These are phyloP conservation scores for Monilinia vaccinii-corymbosi DNA, from an alignment of 2,329 filamentous ascomycete genomes.

Conservation along the genomic window DNA sequence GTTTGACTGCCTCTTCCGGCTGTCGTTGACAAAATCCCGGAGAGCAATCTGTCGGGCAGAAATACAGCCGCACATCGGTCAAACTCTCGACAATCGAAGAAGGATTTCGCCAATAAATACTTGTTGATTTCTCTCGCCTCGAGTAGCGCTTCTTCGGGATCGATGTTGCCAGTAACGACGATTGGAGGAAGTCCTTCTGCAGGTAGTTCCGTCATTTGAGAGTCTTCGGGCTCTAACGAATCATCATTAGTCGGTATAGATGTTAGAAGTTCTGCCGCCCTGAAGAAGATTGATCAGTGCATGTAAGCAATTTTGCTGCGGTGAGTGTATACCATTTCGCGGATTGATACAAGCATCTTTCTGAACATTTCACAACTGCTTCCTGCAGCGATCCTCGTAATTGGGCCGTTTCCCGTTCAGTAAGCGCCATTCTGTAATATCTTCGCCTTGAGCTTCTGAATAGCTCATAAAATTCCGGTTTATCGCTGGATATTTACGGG, in stretches of 20 bases:
- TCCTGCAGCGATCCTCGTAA: conserved; percentile 63
- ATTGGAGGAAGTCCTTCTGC: conserved; percentile 41
- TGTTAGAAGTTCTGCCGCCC: conserved; percentile 89
- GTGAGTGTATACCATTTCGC: conserved; percentile 69
- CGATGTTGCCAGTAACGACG: conserved; percentile 46
- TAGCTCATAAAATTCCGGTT: background rate
- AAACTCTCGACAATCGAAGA: conserved; percentile 92
- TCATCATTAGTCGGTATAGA: conserved; percentile 56
- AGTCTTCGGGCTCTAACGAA: conserved; percentile 45
- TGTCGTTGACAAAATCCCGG: conserved; percentile 47
- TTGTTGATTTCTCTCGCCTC: conserved; percentile 73
- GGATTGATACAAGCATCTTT: conserved; percentile 90
- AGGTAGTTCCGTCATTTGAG: conserved; percentile 45
- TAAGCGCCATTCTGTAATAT: conserved; percentile 32
- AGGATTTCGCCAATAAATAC: conserved; percentile 84
- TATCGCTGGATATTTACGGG: background rate
- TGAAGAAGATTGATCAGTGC: conserved; percentile 32
- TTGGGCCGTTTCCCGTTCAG: conserved; percentile 44
- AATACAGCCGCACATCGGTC: conserved; percentile 89
- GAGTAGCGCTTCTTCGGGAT: conserved; percentile 63
- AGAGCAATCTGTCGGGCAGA: conserved; percentile 69
- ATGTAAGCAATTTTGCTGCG: background rate
- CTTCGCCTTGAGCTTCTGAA: background rate
- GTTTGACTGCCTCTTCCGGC: conserved; percentile 31
- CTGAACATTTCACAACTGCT: conserved; percentile 82